A percentile compares a stretch with the other conserved stretches of the same genome.
These are phyloP conservation scores for Camellia granthamiana DNA, from an alignment of 148 eudicot genomes.

Conservation along the genomic window DNA sequence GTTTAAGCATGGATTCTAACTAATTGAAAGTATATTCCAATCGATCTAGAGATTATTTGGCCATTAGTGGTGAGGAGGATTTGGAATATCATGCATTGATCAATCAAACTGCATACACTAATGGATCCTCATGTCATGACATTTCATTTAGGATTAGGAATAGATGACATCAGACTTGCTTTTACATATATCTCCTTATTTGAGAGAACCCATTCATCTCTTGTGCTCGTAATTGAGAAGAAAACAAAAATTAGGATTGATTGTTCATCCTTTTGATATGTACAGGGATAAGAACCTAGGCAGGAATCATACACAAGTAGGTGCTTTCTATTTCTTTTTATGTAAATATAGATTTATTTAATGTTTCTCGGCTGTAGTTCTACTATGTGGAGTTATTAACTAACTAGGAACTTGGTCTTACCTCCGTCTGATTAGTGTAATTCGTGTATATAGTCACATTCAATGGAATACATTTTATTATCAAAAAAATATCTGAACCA, in stretches of 20 bases:
- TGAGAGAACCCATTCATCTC: background rate
- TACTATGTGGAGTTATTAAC: background rate
- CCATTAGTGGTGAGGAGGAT: background rate
- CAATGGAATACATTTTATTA: background rate
- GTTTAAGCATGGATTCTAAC: background rate
- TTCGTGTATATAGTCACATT: background rate
- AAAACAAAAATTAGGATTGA: no score
- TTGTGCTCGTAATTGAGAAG: no score
- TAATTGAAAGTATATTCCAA: background rate
- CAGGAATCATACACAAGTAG: background rate
- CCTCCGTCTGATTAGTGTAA: background rate
- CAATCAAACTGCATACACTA: background rate
- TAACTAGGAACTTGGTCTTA: background rate
- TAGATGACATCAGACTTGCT: background rate
- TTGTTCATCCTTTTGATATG: background rate
- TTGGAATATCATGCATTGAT: background rate
- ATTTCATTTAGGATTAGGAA: no score
- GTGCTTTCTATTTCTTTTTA: background rate
- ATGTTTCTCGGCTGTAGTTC: no score
- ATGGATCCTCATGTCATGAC: background rate
- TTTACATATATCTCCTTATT: background rate
- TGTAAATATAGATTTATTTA: background rate
- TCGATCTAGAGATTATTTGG: background rate
- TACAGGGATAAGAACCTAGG: background rate
- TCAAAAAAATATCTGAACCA: background rate